phyloP scores from a whole-genome alignment of 495 filamentous ascomycete species.

The Terfezia claveryi region DNA sequence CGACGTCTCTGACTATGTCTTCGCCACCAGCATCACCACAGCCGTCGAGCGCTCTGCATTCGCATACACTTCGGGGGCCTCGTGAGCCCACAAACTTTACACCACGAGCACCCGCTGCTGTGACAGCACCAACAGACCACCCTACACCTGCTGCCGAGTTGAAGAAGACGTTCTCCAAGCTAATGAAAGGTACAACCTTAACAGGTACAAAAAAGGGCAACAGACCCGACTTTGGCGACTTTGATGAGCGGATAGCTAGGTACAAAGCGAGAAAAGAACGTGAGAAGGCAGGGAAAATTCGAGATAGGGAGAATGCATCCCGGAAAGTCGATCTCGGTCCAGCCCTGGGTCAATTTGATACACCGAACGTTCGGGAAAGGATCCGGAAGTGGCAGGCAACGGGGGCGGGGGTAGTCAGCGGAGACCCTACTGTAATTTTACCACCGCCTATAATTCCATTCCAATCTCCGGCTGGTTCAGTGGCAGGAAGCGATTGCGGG shows the following conservation, averaged over 20 bases:
- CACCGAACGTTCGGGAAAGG: slow-evolving; percentile 24
- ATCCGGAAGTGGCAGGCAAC: slow-evolving; percentile 18
- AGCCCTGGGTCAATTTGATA: slow-evolving; percentile 31
- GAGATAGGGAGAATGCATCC: background rate
- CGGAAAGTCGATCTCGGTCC: slow-evolving; percentile 28
- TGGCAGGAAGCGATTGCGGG: background rate
- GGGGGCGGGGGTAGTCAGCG: slow-evolving; percentile 17
- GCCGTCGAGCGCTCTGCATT: background rate
- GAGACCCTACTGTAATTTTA: slow-evolving; percentile 10
- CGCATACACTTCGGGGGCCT: background rate
- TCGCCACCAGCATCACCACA: background rate
- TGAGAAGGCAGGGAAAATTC: background rate
- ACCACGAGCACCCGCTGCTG: background rate
- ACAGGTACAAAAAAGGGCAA: background rate
- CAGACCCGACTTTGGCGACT: background rate
- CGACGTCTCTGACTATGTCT: background rate
- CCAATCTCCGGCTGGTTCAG: background rate
- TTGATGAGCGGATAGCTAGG: background rate
- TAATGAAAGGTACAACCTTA: background rate
- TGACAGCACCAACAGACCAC: background rate
- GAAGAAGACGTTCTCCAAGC: background rate
- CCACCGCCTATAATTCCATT: slow-evolving; percentile 7
- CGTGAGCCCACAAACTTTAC: background rate
- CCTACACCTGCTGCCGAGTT: background rate
- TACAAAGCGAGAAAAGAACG: background rate